These are phyloP conservation scores for Sphaerostilbella broomeana DNA, from an alignment of 2,329 filamentous ascomycete genomes.

Conservation along the genomic window DNA sequence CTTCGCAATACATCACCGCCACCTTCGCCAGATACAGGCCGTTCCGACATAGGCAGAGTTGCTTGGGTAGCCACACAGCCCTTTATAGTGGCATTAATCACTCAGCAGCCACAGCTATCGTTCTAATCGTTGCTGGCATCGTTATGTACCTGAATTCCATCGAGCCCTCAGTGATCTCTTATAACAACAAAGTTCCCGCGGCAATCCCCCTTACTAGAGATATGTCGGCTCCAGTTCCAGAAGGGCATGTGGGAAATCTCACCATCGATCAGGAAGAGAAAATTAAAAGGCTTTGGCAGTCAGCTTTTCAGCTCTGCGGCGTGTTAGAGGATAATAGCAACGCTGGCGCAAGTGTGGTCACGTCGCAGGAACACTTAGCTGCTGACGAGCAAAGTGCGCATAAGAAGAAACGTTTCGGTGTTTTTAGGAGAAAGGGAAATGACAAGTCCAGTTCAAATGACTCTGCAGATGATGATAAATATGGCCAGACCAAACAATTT, in stretches of 20 bases:
- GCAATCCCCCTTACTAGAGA: too few species aligned
- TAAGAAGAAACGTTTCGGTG: constrained; percentile 65
- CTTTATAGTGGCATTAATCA: too few species aligned
- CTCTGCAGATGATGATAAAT: constrained; percentile 71
- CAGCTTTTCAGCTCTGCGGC: constrained; percentile 69
- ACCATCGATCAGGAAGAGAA: constrained; percentile 87
- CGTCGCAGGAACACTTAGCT: constrained; percentile 1
- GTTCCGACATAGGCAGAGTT: too few species aligned
- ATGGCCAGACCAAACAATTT: constrained; percentile 82
- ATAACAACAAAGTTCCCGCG: too few species aligned
- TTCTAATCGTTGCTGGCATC: too few species aligned
- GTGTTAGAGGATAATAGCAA: constrained; percentile 32
- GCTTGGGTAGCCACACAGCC: too few species aligned
- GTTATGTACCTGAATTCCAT: too few species aligned
- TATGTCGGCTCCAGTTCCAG: constrained; percentile 33
- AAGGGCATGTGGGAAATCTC: constrained; percentile 77
- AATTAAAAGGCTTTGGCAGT: constrained; percentile 78
- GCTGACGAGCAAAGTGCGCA: constrained; percentile 39
- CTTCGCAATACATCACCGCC: too few species aligned
- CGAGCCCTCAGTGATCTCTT: too few species aligned
- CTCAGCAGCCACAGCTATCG: too few species aligned
- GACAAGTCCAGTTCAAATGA: constrained; percentile 22
- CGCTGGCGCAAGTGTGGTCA: constrained; percentile 18
- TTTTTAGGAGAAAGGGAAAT: constrained; percentile 62
- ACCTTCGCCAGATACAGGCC: too few species aligned